A percentile compares a stretch with the other conserved stretches of the same genome.
Evolutionary conservation across 768 basidiomycete genomes (phyloP).

Genomic region (Rossbeevera mucosa): DNA sequence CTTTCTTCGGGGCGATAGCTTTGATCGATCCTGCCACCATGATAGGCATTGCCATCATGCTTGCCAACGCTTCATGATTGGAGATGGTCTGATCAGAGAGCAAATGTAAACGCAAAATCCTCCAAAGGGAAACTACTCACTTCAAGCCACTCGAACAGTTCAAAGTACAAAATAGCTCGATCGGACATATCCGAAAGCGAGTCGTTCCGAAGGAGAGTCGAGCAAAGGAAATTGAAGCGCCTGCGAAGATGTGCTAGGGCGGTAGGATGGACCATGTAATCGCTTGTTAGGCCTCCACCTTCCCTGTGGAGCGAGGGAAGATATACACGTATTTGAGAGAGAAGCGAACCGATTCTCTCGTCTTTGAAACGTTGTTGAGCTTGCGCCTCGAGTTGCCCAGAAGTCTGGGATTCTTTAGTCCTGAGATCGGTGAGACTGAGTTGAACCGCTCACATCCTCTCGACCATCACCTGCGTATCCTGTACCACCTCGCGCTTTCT

Average conservation of each 20-base stretch:
- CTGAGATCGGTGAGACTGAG: background rate
- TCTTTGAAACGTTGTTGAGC: constrained; percentile 73
- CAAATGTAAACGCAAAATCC: background rate
- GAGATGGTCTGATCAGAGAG: constrained; percentile 68
- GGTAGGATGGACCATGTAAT: constrained; percentile 90
- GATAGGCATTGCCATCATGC: constrained; percentile 96
- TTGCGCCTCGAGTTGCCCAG: constrained; percentile 76
- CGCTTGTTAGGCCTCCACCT: constrained; percentile 76
- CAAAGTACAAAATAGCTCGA: constrained; percentile 77
- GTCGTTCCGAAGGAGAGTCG: constrained; percentile 83
- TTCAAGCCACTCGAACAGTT: constrained; percentile 90
- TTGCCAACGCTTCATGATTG: constrained; percentile 86
- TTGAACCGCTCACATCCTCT: constrained; percentile 68
- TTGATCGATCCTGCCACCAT: constrained; percentile 78
- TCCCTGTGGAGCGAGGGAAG: constrained; percentile 75
- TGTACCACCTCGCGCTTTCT: constrained; percentile 72
- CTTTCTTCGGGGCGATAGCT: constrained; percentile 53
- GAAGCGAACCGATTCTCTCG: constrained; percentile 61
- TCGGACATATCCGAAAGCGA: constrained; percentile 94
- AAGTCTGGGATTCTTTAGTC: constrained; percentile 45
- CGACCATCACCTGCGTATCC: constrained; percentile 82
- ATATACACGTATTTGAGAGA: constrained; percentile 72
- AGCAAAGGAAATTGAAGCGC: constrained; percentile 85
- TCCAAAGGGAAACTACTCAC: constrained; percentile 36
- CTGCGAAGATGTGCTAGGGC: constrained; percentile 87